A percentile compares a stretch with the other conserved stretches of the same genome.
phyloP scores from a whole-genome alignment of 1,139 yeast species.

The Torulaspora pretoriensis region DNA sequence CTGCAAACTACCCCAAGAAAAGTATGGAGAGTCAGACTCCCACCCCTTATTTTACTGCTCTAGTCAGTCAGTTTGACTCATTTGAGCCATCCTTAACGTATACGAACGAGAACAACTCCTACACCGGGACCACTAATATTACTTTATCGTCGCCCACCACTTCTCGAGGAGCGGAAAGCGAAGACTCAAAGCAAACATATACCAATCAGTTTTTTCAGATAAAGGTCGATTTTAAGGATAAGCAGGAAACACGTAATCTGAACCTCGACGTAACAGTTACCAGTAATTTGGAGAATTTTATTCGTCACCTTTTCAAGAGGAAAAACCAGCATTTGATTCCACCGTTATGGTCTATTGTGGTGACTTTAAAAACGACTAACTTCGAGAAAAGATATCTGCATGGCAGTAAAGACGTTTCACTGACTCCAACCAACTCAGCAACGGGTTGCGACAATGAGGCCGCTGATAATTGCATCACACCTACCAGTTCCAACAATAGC shows the following conservation, averaged over 20 bases:
- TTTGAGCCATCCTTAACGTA: constrained; percentile 27
- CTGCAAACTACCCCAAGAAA: constrained; percentile 1
- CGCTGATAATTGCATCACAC: constrained; percentile 14
- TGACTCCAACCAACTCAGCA: constrained; percentile 10
- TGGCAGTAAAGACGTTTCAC: constrained; percentile 11
- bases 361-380: constrained; percentile 56
- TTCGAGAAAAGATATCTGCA: constrained; percentile 30
- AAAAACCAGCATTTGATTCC: constrained; percentile 29
- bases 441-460: constrained; percentile 8
- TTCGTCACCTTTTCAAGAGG: constrained; percentile 29
- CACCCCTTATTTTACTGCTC: constrained; percentile 21
- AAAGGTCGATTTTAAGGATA: constrained; percentile 14
- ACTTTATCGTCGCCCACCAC: constrained; percentile 16
- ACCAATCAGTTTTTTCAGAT: constrained; percentile 23
- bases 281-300: constrained; percentile 32
- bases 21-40: background rate
- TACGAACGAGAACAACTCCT: constrained; percentile 25
- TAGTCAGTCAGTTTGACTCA: constrained; percentile 23
- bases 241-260: constrained; percentile 13
- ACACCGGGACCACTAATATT: constrained; percentile 22
- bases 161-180: constrained; percentile 14
- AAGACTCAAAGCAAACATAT: constrained; percentile 12
- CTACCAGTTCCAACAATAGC: constrained; percentile 43
- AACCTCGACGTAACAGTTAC: constrained; percentile 25
- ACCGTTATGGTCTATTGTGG: constrained; percentile 66